A percentile compares a stretch with the other conserved stretches of the same genome.
Conservation (phyloP, 164 flowering plant species). For the Stephania cephalantha region DNA sequence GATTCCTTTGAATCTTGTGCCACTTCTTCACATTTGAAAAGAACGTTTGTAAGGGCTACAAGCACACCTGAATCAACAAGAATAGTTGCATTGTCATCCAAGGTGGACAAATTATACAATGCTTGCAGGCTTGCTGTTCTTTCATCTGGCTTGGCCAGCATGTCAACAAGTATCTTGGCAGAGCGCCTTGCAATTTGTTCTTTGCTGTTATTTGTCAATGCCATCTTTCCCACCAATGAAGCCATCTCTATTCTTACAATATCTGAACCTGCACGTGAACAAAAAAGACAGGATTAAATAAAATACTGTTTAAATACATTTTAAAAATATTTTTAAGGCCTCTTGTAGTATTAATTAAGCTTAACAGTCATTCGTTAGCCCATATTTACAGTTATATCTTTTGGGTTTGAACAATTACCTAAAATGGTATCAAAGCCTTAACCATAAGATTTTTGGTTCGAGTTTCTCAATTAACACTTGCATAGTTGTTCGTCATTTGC, state of each 20-base stretch:
- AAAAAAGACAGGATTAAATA: neutral
- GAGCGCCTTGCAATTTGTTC: slow-evolving; percentile 47
- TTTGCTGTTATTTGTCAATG: slow-evolving; percentile 43
- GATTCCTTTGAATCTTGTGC: slow-evolving; percentile 24
- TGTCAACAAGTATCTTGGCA: slow-evolving; percentile 35
- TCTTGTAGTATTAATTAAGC: neutral
- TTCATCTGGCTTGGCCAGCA: slow-evolving; percentile 40
- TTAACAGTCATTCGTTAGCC: too few relatives aligned
- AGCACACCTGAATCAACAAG: slow-evolving; percentile 51
- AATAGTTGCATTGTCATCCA: slow-evolving; percentile 52
- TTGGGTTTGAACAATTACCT: too few relatives aligned
- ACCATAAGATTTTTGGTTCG: too few relatives aligned
- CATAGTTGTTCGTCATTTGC: too few relatives aligned
- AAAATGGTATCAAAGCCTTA: too few relatives aligned
- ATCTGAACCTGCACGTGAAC: slow-evolving; percentile 34
- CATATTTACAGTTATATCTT: too few relatives aligned
- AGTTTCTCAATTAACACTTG: too few relatives aligned
- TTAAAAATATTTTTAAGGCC: neutral
- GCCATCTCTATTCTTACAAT: slow-evolving; percentile 50
- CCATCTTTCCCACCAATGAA: slow-evolving; percentile 42
- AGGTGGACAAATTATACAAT: slow-evolving; percentile 40
- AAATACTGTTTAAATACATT: neutral
- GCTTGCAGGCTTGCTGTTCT: slow-evolving; percentile 41
- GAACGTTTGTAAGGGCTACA: slow-evolving; percentile 34
- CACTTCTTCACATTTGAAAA: slow-evolving; percentile 23